Conservation (phyloP, 108 stramenopile species). For the Discostella stelligeroides region DNA sequence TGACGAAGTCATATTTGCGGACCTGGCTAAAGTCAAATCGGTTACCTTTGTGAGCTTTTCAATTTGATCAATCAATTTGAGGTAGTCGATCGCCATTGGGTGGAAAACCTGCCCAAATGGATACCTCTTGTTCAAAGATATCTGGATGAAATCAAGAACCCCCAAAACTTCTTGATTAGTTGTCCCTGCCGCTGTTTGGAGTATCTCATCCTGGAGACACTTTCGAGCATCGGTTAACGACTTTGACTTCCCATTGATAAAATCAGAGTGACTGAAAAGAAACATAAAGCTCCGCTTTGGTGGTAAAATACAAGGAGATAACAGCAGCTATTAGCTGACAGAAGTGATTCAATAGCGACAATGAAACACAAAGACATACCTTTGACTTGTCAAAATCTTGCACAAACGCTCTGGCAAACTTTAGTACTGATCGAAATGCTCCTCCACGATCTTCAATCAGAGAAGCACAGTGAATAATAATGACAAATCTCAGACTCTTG, state of each 20-base stretch:
- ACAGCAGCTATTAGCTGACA: not conserved
- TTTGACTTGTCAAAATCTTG: slow-evolving; percentile 52
- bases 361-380: not conserved
- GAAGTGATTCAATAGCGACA: not conserved
- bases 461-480: too few relatives aligned
- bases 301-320: not conserved
- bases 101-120: slow-evolving; percentile 57
- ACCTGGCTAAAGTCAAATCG: slow-evolving; percentile 21
- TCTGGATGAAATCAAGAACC: slow-evolving; percentile 46
- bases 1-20: slow-evolving; percentile 47
- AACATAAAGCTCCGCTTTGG: slow-evolving; percentile 48
- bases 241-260: slow-evolving; percentile 32
- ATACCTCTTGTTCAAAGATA: slow-evolving; percentile 46
- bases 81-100: slow-evolving; percentile 52
- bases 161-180: slow-evolving; percentile 45
- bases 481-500: slow-evolving; percentile 54
- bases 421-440: slow-evolving; percentile 55
- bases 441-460: too few relatives aligned
- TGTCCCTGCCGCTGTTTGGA: slow-evolving; percentile 47
- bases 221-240: slow-evolving; percentile 22
- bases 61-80: slow-evolving; percentile 13
- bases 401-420: slow-evolving; percentile 57
- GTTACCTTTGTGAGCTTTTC: slow-evolving; percentile 37
- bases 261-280: slow-evolving; percentile 59
- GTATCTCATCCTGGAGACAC: too few relatives aligned